Evolutionary conservation across 2,329 filamentous ascomycete genomes (phyloP).

Genomic region (Alternaria arbusti): DNA sequence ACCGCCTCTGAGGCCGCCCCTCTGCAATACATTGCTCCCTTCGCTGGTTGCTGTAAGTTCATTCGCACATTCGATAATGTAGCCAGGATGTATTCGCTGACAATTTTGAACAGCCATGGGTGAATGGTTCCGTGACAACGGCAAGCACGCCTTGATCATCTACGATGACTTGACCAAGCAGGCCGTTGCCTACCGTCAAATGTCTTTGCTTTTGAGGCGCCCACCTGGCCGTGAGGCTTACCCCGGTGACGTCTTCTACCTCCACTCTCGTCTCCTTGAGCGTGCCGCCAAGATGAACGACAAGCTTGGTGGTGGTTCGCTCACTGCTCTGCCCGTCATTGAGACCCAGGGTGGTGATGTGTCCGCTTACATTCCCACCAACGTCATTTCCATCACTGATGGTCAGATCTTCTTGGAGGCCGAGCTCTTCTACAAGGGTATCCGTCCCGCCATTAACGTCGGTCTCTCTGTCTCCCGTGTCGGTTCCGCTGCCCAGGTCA

Average conservation of each 20-base stretch:
- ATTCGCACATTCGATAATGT: too few species aligned
- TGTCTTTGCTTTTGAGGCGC: conserved; percentile 97
- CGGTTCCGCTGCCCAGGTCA: conserved; percentile 98
- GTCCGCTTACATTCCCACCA: conserved; percentile 99
- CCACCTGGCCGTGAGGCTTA: conserved; percentile 99
- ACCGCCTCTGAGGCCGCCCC: conserved; percentile 97
- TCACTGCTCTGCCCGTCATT: conserved; percentile 92
- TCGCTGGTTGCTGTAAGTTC: too few species aligned
- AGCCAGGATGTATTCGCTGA: too few species aligned
- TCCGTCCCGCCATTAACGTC: conserved; percentile 99
- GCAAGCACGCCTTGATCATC: conserved; percentile 87
- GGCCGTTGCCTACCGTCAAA: conserved; percentile 97
- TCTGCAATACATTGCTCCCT: conserved; percentile 63
- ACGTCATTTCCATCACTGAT: conserved; percentile 99
- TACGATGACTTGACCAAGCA: conserved; percentile 98
- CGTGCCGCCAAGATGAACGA: conserved; percentile 99
- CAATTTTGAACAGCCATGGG: background rate
- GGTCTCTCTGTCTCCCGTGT: conserved; percentile 99
- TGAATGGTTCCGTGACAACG: conserved; percentile 74
- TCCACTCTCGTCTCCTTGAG: conserved; percentile 84
- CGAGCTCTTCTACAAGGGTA: conserved; percentile 99
- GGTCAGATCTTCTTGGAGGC: conserved; percentile 99
- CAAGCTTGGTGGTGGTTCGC: conserved; percentile 91
- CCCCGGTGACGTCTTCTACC: conserved; percentile 74
- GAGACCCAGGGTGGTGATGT: conserved; percentile 99